Evolutionary conservation across 495 filamentous ascomycete species (phyloP).

Genomic region (Penicillium longicatenatum): DNA sequence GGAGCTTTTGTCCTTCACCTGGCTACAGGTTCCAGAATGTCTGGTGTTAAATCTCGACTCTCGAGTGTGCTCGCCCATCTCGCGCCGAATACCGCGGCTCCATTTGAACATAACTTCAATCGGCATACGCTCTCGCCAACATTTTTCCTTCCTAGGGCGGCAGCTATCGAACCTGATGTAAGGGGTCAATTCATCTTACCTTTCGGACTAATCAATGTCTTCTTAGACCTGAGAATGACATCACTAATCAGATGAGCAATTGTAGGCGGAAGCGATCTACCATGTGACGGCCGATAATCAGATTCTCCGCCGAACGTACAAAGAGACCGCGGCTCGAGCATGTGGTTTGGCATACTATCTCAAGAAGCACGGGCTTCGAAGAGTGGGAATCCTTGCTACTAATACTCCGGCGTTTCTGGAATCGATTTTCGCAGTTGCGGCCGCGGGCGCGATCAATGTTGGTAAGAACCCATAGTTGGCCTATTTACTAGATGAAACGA

Average conservation of each 20-base stretch:
- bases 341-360: slow-evolving; percentile 86
- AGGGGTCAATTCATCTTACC: slow-evolving; percentile 16
- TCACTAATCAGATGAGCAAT: background rate
- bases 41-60: slow-evolving; percentile 56
- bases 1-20: background rate
- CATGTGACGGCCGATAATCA: slow-evolving; percentile 81
- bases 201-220: background rate
- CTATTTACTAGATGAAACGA: background rate
- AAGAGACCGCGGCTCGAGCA: slow-evolving; percentile 80
- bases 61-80: slow-evolving; percentile 66
- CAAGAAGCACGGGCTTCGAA: slow-evolving; percentile 65
- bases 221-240: background rate
- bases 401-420: slow-evolving; percentile 97
- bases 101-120: slow-evolving; percentile 58
- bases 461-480: slow-evolving; percentile 36
- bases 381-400: slow-evolving; percentile 78
- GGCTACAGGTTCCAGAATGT: slow-evolving; percentile 43
- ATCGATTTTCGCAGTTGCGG: slow-evolving; percentile 83
- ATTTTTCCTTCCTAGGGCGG: slow-evolving; percentile 84
- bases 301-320: slow-evolving; percentile 72
- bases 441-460: slow-evolving; percentile 79
- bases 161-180: slow-evolving; percentile 85
- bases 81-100: slow-evolving; percentile 35
- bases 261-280: slow-evolving; percentile 77
- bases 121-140: slow-evolving; percentile 86